phyloP scores from a whole-genome alignment of 1,284 basidiomycete species.

The Caloboletus inedulis region DNA sequence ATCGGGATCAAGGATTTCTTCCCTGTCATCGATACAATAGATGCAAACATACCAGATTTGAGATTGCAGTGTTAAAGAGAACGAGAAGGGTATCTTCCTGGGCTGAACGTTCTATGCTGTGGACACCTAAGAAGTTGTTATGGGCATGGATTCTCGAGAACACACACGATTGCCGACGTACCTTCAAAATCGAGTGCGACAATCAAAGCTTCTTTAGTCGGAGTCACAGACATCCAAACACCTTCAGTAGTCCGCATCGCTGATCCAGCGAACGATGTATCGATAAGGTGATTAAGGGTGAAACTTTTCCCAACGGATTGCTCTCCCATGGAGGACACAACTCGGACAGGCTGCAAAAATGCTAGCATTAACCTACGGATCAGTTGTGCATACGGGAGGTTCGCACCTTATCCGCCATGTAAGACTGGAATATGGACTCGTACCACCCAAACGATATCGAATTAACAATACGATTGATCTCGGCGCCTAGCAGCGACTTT shows the following conservation, averaged over 20 bases:
- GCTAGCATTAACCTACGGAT: no score
- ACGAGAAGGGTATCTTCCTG: constrained; percentile 63
- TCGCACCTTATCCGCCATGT: constrained; percentile 53
- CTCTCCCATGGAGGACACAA: constrained; percentile 66
- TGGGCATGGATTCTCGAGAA: no score
- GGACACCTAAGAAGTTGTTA: no score
- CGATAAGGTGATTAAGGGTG: constrained; percentile 55
- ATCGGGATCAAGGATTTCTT: not conserved
- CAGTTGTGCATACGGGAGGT: no score
- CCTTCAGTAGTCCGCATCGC: constrained; percentile 65
- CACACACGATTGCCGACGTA: no score
- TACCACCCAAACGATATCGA: constrained; percentile 62
- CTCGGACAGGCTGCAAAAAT: constrained; percentile 45
- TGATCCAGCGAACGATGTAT: constrained; percentile 62
- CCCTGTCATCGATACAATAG: not conserved
- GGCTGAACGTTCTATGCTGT: constrained; percentile 58
- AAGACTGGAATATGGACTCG: constrained; percentile 59
- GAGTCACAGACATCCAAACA: constrained; percentile 67
- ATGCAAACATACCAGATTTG: constrained; percentile 47
- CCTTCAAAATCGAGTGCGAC: constrained; percentile 66
- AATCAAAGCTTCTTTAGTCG: constrained; percentile 50
- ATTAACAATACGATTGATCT: constrained; percentile 52
- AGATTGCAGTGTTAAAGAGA: constrained; percentile 61
- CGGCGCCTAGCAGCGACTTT: constrained; percentile 51
- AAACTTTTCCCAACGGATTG: constrained; percentile 64